These are phyloP conservation scores for Tetrapisispora taiwanensis DNA, from an alignment of 805 yeast species.

Conservation along the genomic window DNA sequence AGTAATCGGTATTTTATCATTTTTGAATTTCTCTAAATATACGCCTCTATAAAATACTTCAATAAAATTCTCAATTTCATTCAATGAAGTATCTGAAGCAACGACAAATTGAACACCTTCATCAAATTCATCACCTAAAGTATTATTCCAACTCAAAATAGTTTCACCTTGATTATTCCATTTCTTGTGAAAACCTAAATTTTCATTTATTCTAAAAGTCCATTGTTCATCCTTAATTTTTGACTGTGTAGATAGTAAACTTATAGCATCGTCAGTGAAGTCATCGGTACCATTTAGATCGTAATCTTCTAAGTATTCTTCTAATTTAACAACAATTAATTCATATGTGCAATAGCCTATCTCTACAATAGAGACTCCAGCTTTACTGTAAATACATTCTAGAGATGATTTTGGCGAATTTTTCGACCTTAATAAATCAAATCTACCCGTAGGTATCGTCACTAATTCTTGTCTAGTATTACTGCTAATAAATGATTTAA, in stretches of 20 bases:
- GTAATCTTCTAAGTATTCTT: constrained; percentile 52
- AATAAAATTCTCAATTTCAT: constrained; percentile 53
- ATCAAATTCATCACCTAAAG: constrained; percentile 72
- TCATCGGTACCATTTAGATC: constrained; percentile 44
- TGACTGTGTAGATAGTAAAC: constrained; percentile 25
- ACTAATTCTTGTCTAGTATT: constrained; percentile 48
- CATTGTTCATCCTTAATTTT: constrained; percentile 49
- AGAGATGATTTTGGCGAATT: constrained; percentile 78
- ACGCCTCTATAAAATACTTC: constrained; percentile 53
- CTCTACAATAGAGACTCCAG: constrained; percentile 60
- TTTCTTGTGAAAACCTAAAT: constrained; percentile 45
- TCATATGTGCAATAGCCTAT: constrained; percentile 61
- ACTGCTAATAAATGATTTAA: constrained; percentile 52
- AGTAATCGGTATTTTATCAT: constrained; percentile 37
- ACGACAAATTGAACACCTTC: constrained; percentile 76
- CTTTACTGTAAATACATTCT: constrained; percentile 76
- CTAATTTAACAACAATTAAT: constrained; percentile 56
- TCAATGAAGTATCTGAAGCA: constrained; percentile 42
- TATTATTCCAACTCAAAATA: constrained; percentile 70
- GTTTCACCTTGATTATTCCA: constrained; percentile 43
- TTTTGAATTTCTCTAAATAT: constrained; percentile 64
- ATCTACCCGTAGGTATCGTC: constrained; percentile 68
- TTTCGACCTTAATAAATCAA: constrained; percentile 62
- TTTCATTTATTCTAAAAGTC: constrained; percentile 55
- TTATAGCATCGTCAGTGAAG: constrained; percentile 30